Evolutionary conservation across 1,139 yeast species (phyloP), one percentile per base, ranked within the genome.

Genomic region (Nakaseomyces uthaithaninus): DNA sequence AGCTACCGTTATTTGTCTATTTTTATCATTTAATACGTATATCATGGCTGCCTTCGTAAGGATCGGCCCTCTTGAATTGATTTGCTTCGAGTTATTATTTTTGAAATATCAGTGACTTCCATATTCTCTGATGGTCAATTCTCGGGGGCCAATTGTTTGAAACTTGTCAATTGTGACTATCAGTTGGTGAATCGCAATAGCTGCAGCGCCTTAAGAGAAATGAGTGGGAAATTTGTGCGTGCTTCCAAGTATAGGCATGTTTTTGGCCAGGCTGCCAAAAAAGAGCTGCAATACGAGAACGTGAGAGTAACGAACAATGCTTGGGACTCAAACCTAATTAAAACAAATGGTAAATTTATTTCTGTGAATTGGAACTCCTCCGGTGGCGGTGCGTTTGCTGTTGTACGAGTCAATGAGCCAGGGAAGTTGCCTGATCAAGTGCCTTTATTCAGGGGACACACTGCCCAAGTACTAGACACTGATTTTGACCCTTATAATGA

Each of bases 371-470:
- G 95, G 95, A 87, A 85, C 46, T 72, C 96, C 16, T 81, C 94
- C 6, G 97, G 97, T 34, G 97, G 97, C 47, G 98, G 98, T 41
- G 93, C 97, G 0, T 89, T 91, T 68, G 95, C 95, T 1, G 82
- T 91, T 12, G 78, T 91, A 42, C 98, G 98, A 2, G 67, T 85
- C 23, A 58, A 62, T 8, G 96, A 89, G 62, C 80, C 77, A 15
- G 97, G 97, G n/a, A 91, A 87, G 62, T 80, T 91, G 8, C 97
- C 96, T 4, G 98, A 91, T 54, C 77, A 82, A 45, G 91, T 87
- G 37, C 91, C 97, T 2, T 71, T 91, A 52, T 91, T 89, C 63
- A 76, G 96, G 55, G 98, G 98, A 15, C 97, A 91, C 62, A 83
- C 91, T 39, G 96, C 95, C 8, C 82, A 94, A 6, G 96, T 91